Base-by-base conservation (phyloP, 2,329 filamentous ascomycete species). In the Thielaviopsis populi region DNA sequence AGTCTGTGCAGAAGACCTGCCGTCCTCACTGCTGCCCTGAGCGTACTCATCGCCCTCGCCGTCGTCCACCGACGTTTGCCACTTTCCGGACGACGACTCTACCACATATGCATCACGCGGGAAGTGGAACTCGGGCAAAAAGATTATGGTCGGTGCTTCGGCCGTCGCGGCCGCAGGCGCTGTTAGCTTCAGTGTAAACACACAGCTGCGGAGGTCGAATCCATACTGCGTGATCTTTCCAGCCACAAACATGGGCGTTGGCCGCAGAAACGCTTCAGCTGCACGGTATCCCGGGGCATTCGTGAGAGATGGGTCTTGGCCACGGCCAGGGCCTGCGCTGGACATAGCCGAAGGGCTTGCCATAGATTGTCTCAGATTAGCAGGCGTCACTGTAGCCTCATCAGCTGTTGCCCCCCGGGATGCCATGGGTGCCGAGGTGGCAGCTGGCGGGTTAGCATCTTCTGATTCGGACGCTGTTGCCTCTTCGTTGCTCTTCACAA, bases 121-220 rank as follows among this genome's bases (percentile, higher is more conserved):
- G 72, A 95, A 99, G 74, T 99, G 94, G 71, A 89, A 96, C 64
- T 91, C 89, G 0, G 94, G 94, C 1, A 99, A 78, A 73, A 89
- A 95, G 8, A 97, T 79, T 54, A 90, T 81, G 0, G 92, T 97
- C 0, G 91, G 90, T 1, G 78, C 76, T 46, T 88, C 80, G 1
- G 71, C 69, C 2, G 85, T 84, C 4, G 58, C 27, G 13, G 40
- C n/a, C 2, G 81, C 75, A 15, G 46, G 48, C 1, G 87, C 85
- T 0, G 79, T 76, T 27, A 99, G 73, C 17, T 82, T 80, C 63
- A 99, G 79, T 4, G 80, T 84, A 73, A 96, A 97, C 10, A 80
- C 81, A 72, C 88, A 92, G 66, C 80, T 87, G 59, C 82, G 83
- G 62, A 99, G 78, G 72, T 96, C 90, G 70, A 99, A 99, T 1